phyloP scores from a whole-genome alignment of 2,329 filamentous ascomycete genomes.

The Aspergillus unguis region DNA sequence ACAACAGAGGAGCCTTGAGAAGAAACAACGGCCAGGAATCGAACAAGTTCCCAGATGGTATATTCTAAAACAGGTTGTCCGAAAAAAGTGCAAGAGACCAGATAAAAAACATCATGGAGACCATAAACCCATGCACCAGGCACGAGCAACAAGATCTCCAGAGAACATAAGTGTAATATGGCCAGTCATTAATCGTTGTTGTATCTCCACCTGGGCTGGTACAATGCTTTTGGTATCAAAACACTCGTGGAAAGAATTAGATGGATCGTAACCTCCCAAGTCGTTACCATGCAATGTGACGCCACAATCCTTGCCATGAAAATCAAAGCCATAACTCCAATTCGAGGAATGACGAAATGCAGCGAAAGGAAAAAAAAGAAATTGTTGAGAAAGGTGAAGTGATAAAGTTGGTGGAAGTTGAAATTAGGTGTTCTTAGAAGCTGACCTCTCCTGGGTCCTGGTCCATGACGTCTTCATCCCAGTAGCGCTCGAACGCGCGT shows the following conservation, averaged over 20 bases:
- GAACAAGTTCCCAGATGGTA: slow-evolving; percentile 29
- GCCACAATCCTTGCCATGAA: slow-evolving; percentile 12
- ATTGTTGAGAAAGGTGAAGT: slow-evolving; percentile 1
- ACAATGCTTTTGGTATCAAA: slow-evolving; percentile 16
- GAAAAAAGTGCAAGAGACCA: slow-evolving; percentile 18
- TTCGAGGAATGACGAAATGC: slow-evolving; percentile 2
- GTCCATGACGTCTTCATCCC: slow-evolving; percentile 43
- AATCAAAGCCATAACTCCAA: slow-evolving; percentile 18
- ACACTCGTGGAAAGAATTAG: slow-evolving; percentile 6
- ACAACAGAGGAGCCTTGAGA: slow-evolving; percentile 4
- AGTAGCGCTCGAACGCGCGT: slow-evolving; percentile 31
- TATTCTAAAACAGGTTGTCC: slow-evolving; percentile 32
- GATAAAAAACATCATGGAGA: slow-evolving; percentile 13
- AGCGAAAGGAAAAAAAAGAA: slow-evolving; percentile 9
- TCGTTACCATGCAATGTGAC: slow-evolving; percentile 20
- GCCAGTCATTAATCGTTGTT: slow-evolving; percentile 21
- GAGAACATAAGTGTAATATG: slow-evolving; percentile 16
- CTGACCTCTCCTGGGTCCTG: slow-evolving; percentile 45
- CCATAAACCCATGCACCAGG: slow-evolving; percentile 22
- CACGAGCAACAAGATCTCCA: slow-evolving; percentile 12
- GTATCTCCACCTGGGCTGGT: slow-evolving; percentile 13
- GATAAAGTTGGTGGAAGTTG: slow-evolving; percentile 8
- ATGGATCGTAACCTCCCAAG: slow-evolving; percentile 13
- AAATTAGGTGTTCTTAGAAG: slow-evolving; percentile 25
- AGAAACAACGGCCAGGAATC: slow-evolving; percentile 20